These are phyloP conservation scores for Potentilla sterilis DNA, from an alignment of 306 rosid genomes.

Conservation along the genomic window DNA sequence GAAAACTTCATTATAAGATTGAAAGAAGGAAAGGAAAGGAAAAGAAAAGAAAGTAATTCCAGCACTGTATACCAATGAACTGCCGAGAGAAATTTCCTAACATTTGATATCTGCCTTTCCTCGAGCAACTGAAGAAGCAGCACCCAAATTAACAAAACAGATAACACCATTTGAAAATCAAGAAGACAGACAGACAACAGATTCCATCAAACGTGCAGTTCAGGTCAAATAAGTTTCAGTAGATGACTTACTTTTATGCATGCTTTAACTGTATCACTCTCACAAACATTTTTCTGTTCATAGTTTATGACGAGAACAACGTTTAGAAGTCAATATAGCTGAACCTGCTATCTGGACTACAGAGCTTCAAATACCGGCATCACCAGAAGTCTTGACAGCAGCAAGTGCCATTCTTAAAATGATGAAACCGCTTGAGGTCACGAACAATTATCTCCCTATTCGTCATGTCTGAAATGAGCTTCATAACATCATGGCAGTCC, in stretches of 20 bases:
- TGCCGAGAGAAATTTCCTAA: neutral
- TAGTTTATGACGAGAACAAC: neutral
- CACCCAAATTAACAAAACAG: conserved; percentile 16
- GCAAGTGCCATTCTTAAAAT: conserved; percentile 37
- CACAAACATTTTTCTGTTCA: neutral
- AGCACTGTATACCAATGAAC: neutral
- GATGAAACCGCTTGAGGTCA: conserved; percentile 34
- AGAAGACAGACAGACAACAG: neutral
- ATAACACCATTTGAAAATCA: conserved; percentile 11
- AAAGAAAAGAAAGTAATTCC: conserved; percentile 9
- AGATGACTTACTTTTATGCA: conserved; percentile 41
- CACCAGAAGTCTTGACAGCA: conserved; percentile 34
- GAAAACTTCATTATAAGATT: neutral
- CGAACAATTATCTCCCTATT: conserved; percentile 35
- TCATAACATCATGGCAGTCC: conserved; percentile 41
- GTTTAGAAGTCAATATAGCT: neutral
- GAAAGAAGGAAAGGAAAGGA: neutral
- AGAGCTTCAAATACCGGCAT: conserved; percentile 4
- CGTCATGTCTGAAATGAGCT: conserved; percentile 24
- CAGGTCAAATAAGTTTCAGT: conserved; percentile 9
- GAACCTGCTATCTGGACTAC: neutral
- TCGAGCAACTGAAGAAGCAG: conserved; percentile 54
- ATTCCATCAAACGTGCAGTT: conserved; percentile 17
- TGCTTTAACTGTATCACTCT: neutral
- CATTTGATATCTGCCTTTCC: conserved; percentile 55